Evolutionary conservation across 2,329 filamentous ascomycete genomes (phyloP).

Genomic region (Sporothrix curviconia): DNA sequence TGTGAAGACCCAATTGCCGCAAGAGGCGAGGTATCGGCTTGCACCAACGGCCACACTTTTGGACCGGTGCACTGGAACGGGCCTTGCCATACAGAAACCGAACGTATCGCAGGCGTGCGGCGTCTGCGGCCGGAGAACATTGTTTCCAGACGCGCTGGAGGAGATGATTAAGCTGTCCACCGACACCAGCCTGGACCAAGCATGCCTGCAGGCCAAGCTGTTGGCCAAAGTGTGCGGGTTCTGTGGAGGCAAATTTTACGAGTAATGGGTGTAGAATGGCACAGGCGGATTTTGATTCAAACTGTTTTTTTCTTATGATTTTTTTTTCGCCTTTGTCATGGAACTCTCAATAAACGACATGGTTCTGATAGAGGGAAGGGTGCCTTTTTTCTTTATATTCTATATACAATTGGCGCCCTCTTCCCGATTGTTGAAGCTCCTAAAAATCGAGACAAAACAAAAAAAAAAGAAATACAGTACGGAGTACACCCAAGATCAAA

Average conservation of each 20-base stretch:
- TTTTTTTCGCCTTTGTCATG: neutral
- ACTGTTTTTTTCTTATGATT: neutral
- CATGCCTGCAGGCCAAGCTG: constrained; percentile 18
- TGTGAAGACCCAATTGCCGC: constrained; percentile 29
- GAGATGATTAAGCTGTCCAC: constrained; percentile 23
- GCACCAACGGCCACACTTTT: constrained; percentile 33
- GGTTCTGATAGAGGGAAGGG: neutral
- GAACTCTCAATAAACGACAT: neutral
- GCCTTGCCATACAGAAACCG: constrained; percentile 48
- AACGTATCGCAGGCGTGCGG: constrained; percentile 48
- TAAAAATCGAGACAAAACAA: neutral
- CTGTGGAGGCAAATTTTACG: constrained; percentile 33
- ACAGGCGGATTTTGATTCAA: neutral
- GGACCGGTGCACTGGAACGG: constrained; percentile 49
- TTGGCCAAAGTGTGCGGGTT: constrained; percentile 26
- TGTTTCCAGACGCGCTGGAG: constrained; percentile 38
- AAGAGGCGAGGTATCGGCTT: constrained; percentile 18
- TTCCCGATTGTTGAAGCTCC: neutral
- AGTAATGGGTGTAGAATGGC: constrained; percentile 16
- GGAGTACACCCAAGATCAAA: neutral
- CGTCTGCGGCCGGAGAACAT: constrained; percentile 47
- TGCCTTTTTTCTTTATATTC: neutral
- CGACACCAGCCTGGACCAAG: constrained; percentile 12
- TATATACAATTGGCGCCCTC: constrained; percentile 1
- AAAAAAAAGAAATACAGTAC: neutral